phyloP scores from a whole-genome alignment of 805 yeast species.

The Kodamaea nitidulidarum region DNA sequence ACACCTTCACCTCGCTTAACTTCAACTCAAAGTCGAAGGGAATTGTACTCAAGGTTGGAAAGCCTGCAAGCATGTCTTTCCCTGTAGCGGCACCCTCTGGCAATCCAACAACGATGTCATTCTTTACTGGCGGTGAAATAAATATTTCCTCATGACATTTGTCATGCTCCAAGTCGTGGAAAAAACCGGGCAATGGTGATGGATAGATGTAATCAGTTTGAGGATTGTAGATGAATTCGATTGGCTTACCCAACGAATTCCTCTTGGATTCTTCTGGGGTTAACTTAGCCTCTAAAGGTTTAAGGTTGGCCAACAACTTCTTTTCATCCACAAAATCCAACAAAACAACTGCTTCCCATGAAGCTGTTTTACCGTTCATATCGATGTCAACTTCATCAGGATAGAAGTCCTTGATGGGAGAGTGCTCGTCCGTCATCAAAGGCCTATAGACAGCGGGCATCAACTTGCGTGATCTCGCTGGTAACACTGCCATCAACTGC shows the following conservation, averaged over 20 bases:
- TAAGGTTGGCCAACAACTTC: slow-evolving; percentile 68
- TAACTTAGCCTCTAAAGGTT: slow-evolving; percentile 57
- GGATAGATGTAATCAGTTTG: slow-evolving; percentile 63
- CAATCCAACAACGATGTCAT: slow-evolving; percentile 49
- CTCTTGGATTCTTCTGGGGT: slow-evolving; percentile 68
- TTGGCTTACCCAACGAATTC: slow-evolving; percentile 69
- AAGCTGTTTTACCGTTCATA: slow-evolving; percentile 89
- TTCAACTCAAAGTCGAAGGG: slow-evolving; percentile 55
- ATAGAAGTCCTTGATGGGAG: slow-evolving; percentile 87
- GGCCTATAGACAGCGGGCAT: slow-evolving; percentile 76
- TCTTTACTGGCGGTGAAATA: slow-evolving; percentile 45
- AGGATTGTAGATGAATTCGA: slow-evolving; percentile 70
- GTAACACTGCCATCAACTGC: slow-evolving; percentile 95
- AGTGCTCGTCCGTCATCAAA: slow-evolving; percentile 78
- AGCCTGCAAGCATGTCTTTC: slow-evolving; percentile 74
- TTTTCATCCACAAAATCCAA: slow-evolving; percentile 86
- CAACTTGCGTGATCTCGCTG: slow-evolving; percentile 80
- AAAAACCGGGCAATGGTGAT: slow-evolving; percentile 73
- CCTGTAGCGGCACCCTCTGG: slow-evolving; percentile 67
- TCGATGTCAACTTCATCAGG: slow-evolving; percentile 86
- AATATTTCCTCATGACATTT: slow-evolving; percentile 67
- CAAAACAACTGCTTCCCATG: slow-evolving; percentile 97
- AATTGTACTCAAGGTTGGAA: slow-evolving; percentile 76
- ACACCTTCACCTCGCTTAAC: slow-evolving; percentile 65
- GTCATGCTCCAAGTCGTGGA: slow-evolving; percentile 73